Percentiles rank a stretch among this genome's conserved stretches.
phyloP scores from a whole-genome alignment of 345 rosid genomes.

The Draba incana region DNA sequence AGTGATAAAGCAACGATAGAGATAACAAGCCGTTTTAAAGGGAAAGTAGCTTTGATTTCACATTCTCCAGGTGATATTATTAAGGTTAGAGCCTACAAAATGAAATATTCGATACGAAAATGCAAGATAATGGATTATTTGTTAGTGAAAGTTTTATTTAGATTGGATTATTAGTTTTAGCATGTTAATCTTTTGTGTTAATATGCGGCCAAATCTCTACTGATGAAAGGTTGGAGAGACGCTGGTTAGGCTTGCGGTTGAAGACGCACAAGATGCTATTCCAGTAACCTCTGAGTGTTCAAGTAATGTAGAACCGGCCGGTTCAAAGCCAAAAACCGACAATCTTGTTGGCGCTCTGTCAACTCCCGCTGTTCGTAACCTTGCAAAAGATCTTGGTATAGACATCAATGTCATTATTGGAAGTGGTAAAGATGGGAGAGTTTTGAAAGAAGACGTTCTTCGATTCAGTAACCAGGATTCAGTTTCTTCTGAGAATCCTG shows the following conservation, averaged over 20 bases:
- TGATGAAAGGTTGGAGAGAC: constrained; percentile 84
- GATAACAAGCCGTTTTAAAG: constrained; percentile 92
- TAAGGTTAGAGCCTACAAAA: constrained; percentile 55
- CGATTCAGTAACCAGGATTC: constrained; percentile 54
- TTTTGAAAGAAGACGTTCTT: constrained; percentile 78
- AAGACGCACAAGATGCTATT: constrained; percentile 47
- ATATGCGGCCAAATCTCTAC: background rate
- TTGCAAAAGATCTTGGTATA: constrained; percentile 77
- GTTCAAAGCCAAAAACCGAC: constrained; percentile 39
- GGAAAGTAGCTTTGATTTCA: constrained; percentile 63
- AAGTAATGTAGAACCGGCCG: constrained; percentile 28
- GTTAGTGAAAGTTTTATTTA: background rate
- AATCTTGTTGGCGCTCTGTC: constrained; percentile 55
- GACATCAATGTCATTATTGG: constrained; percentile 62
- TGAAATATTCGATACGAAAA: background rate
- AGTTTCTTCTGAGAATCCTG: constrained; percentile 32
- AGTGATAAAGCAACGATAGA: constrained; percentile 97
- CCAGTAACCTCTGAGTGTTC: constrained; percentile 26
- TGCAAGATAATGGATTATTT: background rate
- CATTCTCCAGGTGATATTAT: constrained; percentile 81
- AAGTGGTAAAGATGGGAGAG: constrained; percentile 76
- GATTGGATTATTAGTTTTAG: background rate
- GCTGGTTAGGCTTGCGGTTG: constrained; percentile 67
- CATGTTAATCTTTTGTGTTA: constrained; percentile 1
- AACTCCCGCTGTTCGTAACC: constrained; percentile 79